phyloP scores from a whole-genome alignment of 139 green algal genomes.

The Tetradesmus lagerheimii region DNA sequence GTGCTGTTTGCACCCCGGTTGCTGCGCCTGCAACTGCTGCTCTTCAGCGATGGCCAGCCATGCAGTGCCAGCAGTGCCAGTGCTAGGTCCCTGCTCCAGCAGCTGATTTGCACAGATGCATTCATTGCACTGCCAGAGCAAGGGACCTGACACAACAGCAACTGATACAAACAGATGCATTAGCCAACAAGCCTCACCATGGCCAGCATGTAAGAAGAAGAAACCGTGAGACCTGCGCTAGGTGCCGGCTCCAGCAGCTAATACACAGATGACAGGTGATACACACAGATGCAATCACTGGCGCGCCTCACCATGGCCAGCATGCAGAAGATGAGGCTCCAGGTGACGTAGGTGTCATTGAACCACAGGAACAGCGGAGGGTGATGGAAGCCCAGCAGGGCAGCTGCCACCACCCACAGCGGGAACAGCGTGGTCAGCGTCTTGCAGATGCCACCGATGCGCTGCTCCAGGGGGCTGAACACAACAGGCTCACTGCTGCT shows the following conservation, averaged over 20 bases:
- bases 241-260: no score
- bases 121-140: no score
- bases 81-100: no score
- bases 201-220: no score
- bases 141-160: not conserved
- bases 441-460: not conserved
- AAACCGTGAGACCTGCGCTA: no score
- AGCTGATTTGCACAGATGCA: no score
- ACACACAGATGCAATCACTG: no score
- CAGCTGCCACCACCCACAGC: constrained; percentile 56
- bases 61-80: no score
- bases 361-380: constrained; percentile 56
- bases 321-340: constrained; percentile 57
- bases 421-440: constrained; percentile 41
- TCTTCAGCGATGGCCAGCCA: not conserved
- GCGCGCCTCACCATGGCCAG: constrained; percentile 5
- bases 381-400: constrained; percentile 50
- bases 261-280: no score
- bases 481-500: not conserved
- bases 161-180: no score
- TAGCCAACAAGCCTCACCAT: no score
- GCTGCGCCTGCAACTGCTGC: not conserved
- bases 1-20: no score
- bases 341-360: constrained; percentile 47
- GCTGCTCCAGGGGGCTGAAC: constrained; percentile 28